Base-by-base conservation (phyloP, 2,329 filamentous ascomycete species). In the Orbilia javanica region DNA sequence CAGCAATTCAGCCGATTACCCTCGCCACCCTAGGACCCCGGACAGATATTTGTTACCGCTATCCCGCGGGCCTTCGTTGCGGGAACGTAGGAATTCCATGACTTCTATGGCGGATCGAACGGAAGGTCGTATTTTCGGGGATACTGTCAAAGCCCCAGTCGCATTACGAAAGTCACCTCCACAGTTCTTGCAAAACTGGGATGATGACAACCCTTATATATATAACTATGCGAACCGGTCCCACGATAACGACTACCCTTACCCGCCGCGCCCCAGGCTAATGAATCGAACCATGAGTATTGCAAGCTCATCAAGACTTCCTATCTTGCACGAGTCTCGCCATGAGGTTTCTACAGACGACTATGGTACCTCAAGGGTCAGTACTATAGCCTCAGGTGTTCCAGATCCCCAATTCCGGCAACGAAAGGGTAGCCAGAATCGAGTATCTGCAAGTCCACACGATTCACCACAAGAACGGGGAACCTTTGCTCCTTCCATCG, bases 21-120 rank as follows among this genome's bases (percentile, higher is more conserved):
- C 74, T 50, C 74, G 74, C 22, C 74, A 78, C 36, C 74, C 74
- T 13, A 67, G 74, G 36, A 78, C 74, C 29, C 74, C 74, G 18
- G 74, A 78, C 31, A 71, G 74, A 55, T 78, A 78, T 39, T 67
- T 78, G 74, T 18, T 60, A 13, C 48, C 62, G 15, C 52, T 78
- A 4, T 78, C 74, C 6, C 39, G 74, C 7, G 62, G 57, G 8
- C 62, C 66, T 7, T 78, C 74, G 27, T 42, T 46, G 2, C 42
- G 62, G 42, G 74, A 78, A 72, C 74, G 74, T 11, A 68, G 74
- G 29, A 78, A 68, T 50, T 78, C 74, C 25, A 39, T 71, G 36
- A 63, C 74, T 1, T 78, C 74, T 8, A 29, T 67, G 1, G 70
- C 67, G 27, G 74, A 78, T 52, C 27, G 50, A 57, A 34, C 10